phyloP scores from a whole-genome alignment of 2,329 filamentous ascomycete genomes.

The Metarhizium guizhouense region DNA sequence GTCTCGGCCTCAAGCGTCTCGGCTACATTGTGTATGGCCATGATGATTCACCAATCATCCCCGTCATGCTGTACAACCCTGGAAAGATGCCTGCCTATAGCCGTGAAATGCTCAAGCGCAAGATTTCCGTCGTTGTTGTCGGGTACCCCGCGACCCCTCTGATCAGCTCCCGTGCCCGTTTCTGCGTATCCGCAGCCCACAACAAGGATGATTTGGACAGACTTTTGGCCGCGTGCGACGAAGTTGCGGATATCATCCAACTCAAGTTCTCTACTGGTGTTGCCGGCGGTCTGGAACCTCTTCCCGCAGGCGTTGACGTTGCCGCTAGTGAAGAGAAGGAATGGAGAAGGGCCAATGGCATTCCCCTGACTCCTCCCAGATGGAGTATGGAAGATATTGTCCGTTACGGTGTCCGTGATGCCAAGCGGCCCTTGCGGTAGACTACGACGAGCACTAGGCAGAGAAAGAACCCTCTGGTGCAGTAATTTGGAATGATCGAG shows the following conservation, averaged over 20 bases:
- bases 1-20: constrained; percentile 89
- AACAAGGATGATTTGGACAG: constrained; percentile 98
- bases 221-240: constrained; percentile 79
- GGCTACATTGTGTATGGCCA: constrained; percentile 96
- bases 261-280: constrained; percentile 96
- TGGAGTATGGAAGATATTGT: constrained; percentile 83
- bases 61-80: constrained; percentile 91
- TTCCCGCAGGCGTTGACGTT: constrained; percentile 62
- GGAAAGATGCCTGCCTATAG: constrained; percentile 98
- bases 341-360: constrained; percentile 50
- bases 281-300: constrained; percentile 73
- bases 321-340: constrained; percentile 64
- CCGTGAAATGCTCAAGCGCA: constrained; percentile 95
- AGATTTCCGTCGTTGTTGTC: constrained; percentile 95
- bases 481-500: not conserved
- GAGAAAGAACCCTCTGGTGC: not conserved
- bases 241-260: constrained; percentile 85
- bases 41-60: constrained; percentile 96
- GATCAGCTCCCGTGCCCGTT: constrained; percentile 87
- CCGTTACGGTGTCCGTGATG: constrained; percentile 63
- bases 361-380: constrained; percentile 66
- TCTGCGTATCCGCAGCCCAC: constrained; percentile 92
- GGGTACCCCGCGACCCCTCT: constrained; percentile 94
- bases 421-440: constrained; percentile 63
- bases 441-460: not conserved